phyloP scores from a whole-genome alignment of 768 basidiomycete genomes.

The Lactarius akahatsu region DNA sequence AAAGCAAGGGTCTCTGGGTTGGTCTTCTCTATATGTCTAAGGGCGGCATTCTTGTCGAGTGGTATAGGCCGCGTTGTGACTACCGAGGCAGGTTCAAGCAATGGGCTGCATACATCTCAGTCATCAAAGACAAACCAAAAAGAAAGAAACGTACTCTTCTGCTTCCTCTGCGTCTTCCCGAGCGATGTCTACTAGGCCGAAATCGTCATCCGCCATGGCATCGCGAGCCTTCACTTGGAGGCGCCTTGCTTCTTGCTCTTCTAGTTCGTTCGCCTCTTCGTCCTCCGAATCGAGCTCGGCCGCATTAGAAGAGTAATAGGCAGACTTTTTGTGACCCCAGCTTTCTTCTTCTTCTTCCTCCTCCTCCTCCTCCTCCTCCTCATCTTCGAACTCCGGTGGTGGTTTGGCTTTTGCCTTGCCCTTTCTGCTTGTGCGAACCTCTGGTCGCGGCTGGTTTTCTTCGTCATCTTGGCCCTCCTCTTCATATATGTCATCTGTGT shows the following conservation, averaged over 20 bases:
- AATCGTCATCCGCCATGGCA: constrained; percentile 74
- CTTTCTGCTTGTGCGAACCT: constrained; percentile 32
- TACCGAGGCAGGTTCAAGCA: constrained; percentile 39
- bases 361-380: constrained; percentile 34
- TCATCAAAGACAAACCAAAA: not conserved
- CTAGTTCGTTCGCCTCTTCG: constrained; percentile 84
- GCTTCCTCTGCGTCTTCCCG: constrained; percentile 38
- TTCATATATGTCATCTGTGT: constrained; percentile 44
- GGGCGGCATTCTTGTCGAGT: constrained; percentile 55
- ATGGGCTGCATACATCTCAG: constrained; percentile 35
- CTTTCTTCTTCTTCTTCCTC: constrained; percentile 55
- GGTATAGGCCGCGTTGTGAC: constrained; percentile 42
- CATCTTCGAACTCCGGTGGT: constrained; percentile 29
- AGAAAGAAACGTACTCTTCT: constrained; percentile 22
- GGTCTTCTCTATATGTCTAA: constrained; percentile 71
- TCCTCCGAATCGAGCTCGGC: constrained; percentile 78
- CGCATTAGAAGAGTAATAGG: constrained; percentile 87
- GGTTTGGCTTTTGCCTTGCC: constrained; percentile 32
- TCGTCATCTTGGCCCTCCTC: constrained; percentile 38
- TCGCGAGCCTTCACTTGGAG: constrained; percentile 76
- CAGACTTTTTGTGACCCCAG: constrained; percentile 79
- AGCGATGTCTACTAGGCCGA: constrained; percentile 68
- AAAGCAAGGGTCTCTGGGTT: constrained; percentile 78
- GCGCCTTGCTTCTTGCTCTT: constrained; percentile 82
- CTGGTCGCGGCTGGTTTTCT: constrained; percentile 17